Conservation (phyloP, 495 filamentous ascomycete species). For the Penicillium ucsense region DNA sequence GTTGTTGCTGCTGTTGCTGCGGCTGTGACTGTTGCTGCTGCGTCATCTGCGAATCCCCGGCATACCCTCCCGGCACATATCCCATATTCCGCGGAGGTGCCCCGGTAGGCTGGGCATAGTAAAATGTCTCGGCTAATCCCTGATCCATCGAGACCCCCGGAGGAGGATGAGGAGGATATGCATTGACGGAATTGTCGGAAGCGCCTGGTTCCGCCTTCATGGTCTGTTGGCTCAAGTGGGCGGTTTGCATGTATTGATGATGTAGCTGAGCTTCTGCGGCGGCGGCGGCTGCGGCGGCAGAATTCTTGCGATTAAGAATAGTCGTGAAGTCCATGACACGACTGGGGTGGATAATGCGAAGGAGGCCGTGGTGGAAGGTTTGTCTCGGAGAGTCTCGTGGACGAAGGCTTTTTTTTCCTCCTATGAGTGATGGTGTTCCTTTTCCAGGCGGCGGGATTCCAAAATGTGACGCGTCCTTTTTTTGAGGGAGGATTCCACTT, state of each 20-base stretch:
- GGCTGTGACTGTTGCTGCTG: slow-evolving; percentile 21
- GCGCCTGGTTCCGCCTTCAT: slow-evolving; percentile 59
- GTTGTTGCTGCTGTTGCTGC: slow-evolving; percentile 22
- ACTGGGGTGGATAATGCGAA: slow-evolving; percentile 23
- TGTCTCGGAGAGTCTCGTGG: too few relatives aligned
- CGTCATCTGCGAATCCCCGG: slow-evolving; percentile 20
- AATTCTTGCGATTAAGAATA: slow-evolving; percentile 56
- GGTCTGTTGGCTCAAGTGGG: slow-evolving; percentile 37
- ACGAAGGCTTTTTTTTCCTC: too few relatives aligned
- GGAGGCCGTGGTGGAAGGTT: slow-evolving; percentile 7
- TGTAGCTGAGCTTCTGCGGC: slow-evolving; percentile 42
- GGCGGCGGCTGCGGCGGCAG: slow-evolving; percentile 37
- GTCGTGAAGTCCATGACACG: slow-evolving; percentile 62
- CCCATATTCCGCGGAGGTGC: slow-evolving; percentile 47
- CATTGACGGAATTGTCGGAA: slow-evolving; percentile 51
- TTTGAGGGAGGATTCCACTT: too few relatives aligned
- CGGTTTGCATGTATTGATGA: slow-evolving; percentile 46
- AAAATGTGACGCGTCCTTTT: too few relatives aligned
- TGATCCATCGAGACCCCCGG: slow-evolving; percentile 37
- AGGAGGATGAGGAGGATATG: slow-evolving; percentile 44
- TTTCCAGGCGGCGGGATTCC: too few relatives aligned
- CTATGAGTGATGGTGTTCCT: too few relatives aligned
- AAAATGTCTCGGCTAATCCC: slow-evolving; percentile 17
- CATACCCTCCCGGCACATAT: slow-evolving; percentile 34
- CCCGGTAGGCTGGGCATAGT: slow-evolving; percentile 23